Conservation (phyloP, 23 red algal species). For the Pyropia yezoensis region DNA sequence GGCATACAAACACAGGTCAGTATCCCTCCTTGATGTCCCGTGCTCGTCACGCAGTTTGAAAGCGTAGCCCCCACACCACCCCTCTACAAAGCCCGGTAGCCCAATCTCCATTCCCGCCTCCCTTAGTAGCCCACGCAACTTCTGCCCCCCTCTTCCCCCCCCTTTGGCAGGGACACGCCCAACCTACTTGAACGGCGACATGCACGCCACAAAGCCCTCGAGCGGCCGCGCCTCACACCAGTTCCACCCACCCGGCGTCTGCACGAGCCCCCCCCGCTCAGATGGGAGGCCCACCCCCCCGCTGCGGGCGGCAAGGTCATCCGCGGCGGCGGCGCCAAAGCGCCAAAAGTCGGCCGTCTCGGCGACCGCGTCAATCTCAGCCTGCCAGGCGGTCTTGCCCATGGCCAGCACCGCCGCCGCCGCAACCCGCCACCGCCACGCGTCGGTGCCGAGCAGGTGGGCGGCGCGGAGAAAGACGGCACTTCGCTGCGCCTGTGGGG, state of each 20-base stretch:
- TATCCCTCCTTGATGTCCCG: no score
- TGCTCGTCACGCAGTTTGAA: no score
- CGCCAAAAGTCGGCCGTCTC: conserved; percentile 66
- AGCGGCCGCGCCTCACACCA: conserved; percentile 36
- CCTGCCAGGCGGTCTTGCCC: conserved; percentile 55
- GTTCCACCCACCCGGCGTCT: conserved; percentile 51
- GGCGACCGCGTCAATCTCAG: conserved; percentile 52
- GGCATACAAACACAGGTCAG: no score
- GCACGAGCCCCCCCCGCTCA: conserved; percentile 24
- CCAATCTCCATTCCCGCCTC: no score
- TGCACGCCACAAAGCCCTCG: conserved; percentile 45
- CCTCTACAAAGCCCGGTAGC: no score
- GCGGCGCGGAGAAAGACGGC: conserved; percentile 50
- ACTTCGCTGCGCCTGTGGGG: conserved; percentile 19
- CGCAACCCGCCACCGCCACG: conserved; percentile 19
- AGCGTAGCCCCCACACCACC: no score
- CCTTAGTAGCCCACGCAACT: no score
- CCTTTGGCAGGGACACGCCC: no score
- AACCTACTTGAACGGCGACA: conserved; percentile 41
- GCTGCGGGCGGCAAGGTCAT: neutral
- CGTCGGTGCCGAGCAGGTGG: conserved; percentile 17
- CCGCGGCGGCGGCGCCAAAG: conserved; percentile 19
- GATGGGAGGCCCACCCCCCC: neutral
- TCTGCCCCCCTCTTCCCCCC: no score
- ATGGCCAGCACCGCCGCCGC: conserved; percentile 36